Conservation (phyloP, 495 filamentous ascomycete genomes). For the Cladorrhinum samala region DNA sequence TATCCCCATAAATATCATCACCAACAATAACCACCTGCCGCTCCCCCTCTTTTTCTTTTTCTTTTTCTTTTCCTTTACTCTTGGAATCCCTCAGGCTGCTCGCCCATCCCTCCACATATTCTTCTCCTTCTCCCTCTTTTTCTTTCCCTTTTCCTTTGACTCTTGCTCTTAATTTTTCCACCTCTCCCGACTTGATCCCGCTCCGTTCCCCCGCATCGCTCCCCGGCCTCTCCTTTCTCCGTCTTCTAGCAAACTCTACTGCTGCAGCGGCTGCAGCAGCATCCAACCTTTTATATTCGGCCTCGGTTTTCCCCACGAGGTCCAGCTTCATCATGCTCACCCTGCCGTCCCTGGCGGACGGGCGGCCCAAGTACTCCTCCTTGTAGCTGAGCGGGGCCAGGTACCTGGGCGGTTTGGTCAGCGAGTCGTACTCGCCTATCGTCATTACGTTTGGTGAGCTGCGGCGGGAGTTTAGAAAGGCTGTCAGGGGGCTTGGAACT, state of each 20-base stretch:
- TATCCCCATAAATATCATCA: neutral
- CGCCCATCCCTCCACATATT: too few relatives aligned
- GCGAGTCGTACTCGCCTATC: neutral
- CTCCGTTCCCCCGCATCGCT: too few relatives aligned
- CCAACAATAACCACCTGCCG: neutral
- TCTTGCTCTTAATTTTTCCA: too few relatives aligned
- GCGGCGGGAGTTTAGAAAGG: neutral
- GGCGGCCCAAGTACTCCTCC: neutral
- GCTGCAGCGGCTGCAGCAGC: neutral
- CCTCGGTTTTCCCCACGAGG: neutral
- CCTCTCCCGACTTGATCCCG: too few relatives aligned
- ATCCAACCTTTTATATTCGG: neutral
- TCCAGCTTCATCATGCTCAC: neutral
- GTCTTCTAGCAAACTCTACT: neutral
- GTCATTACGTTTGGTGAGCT: neutral
- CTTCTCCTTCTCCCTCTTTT: too few relatives aligned
- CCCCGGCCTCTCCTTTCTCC: neutral
- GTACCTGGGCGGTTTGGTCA: neutral
- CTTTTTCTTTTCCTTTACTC: neutral
- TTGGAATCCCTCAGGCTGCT: too few relatives aligned
- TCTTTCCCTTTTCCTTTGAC: too few relatives aligned
- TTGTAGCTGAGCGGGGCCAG: neutral
- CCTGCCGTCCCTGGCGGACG: neutral
- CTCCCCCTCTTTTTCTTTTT: too few relatives aligned
- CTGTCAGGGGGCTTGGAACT: neutral